A percentile compares a stretch with the other conserved stretches of the same genome.
These are phyloP conservation scores for Nannizzia gypsea DNA, from an alignment of 2,329 filamentous ascomycete genomes.

Conservation along the genomic window DNA sequence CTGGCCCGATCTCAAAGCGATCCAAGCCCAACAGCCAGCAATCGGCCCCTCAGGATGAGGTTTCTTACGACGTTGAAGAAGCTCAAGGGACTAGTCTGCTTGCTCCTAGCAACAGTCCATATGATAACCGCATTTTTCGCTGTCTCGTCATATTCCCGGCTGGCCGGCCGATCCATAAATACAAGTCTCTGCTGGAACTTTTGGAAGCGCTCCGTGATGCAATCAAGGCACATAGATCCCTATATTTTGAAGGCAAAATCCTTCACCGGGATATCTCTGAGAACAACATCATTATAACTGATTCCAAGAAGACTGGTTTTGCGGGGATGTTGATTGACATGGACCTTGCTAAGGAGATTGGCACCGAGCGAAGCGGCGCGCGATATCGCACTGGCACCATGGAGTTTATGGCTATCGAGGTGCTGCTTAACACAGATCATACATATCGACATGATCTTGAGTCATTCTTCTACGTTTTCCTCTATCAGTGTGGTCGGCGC, in stretches of 20 bases:
- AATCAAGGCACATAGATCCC: slow-evolving; percentile 27
- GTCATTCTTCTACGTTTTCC: slow-evolving; percentile 25
- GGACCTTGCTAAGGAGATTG: slow-evolving; percentile 22
- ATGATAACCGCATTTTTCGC: slow-evolving; percentile 22
- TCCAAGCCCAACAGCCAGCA: no score
- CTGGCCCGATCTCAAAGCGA: no score
- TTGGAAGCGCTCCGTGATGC: slow-evolving; percentile 26
- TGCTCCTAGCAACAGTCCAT: slow-evolving; percentile 1
- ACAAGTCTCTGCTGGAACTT: slow-evolving; percentile 22
- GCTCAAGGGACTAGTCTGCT: not conserved
- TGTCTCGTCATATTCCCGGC: slow-evolving; percentile 24
- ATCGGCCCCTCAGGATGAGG: no score
- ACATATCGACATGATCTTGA: slow-evolving; percentile 26
- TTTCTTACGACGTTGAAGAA: no score
- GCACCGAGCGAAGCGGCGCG: slow-evolving; percentile 10
- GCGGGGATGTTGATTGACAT: slow-evolving; percentile 28
- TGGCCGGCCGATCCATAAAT: slow-evolving; percentile 21
- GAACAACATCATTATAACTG: slow-evolving; percentile 31
- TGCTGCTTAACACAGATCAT: slow-evolving; percentile 22
- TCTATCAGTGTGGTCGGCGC: slow-evolving; percentile 14
- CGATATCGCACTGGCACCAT: slow-evolving; percentile 13
- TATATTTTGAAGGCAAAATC: slow-evolving; percentile 24
- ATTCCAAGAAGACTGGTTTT: slow-evolving; percentile 10
- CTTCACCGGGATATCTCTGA: slow-evolving; percentile 30
- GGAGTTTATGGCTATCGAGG: slow-evolving; percentile 27